These are phyloP conservation scores for Xylaria sp. DNA, from an alignment of 2,329 filamentous ascomycete species.

Conservation along the genomic window DNA sequence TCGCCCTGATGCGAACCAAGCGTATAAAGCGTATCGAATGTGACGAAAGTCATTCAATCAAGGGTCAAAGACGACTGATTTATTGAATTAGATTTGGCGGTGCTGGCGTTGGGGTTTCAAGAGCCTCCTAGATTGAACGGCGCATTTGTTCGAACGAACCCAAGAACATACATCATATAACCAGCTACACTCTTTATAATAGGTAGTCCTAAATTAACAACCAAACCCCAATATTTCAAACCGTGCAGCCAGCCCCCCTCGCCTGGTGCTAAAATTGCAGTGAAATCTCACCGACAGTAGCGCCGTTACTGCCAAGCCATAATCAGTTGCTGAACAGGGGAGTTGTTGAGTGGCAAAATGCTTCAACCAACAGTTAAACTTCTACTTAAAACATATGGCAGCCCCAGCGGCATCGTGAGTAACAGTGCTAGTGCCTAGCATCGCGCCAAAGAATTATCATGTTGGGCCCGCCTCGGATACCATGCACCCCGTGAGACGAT, in stretches of 20 bases:
- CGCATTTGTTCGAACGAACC: conserved; percentile 6
- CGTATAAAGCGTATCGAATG: conserved; percentile 46
- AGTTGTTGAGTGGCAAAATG: too few species aligned
- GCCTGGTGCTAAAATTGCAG: background rate
- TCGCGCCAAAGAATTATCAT: too few species aligned
- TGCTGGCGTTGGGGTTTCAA: conserved; percentile 18
- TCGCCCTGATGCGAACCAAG: conserved; percentile 37
- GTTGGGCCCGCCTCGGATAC: too few species aligned
- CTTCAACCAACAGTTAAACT: too few species aligned
- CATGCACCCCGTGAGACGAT: too few species aligned
- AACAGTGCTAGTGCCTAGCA: too few species aligned
- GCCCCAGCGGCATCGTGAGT: too few species aligned
- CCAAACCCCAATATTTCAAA: background rate
- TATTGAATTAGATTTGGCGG: conserved; percentile 9
- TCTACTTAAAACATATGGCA: too few species aligned
- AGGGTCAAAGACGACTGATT: background rate
- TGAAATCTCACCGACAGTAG: too few species aligned
- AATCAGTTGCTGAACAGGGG: too few species aligned
- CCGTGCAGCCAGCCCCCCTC: background rate
- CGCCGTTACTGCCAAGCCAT: too few species aligned
- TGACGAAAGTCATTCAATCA: conserved; percentile 15
- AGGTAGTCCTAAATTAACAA: conserved; percentile 10
- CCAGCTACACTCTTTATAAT: conserved; percentile 13
- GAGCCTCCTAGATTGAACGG: conserved; percentile 1
- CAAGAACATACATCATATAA: conserved; percentile 11